Evolutionary conservation across 2,329 filamentous ascomycete species (phyloP), one percentile per base, ranked within the genome.

Genomic region (Talaromyces sp.): DNA sequence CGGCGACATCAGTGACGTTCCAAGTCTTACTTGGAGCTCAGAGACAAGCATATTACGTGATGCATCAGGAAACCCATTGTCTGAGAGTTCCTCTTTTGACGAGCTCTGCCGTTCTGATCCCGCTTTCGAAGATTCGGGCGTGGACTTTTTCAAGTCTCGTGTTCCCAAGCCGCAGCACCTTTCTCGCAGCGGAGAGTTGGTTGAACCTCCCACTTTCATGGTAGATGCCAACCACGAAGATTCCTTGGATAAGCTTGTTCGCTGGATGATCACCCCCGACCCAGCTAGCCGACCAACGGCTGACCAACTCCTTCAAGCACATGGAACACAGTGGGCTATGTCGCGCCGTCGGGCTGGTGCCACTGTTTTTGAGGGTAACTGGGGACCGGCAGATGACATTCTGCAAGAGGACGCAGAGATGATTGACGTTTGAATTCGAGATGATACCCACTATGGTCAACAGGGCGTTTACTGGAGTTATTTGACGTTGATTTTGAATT

Each of bases 301-400:
- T 22, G 81, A 88, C 54, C 83, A 95, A 62, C 76, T 99, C 10
- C 81, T 96, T 48, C 76, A 82, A 46, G 82, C 86, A 1, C 84
- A 86, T 51, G 90, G 91, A 22, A 81, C 96, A 54, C 82, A 81
- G 61, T 99, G 94, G 89, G 88, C 95, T 33, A 83, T 86, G 56
- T 77, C 80, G 53, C 86, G 91, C 62, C 86, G 91, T 57, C 86
- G 88, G 57, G 89, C 91, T 10, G 89, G 91, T 45, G 94, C 94
- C n/a, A 97, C 91, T 0, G 86, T 99, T 55, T 99, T 89, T 66
- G 94, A 99, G 76, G 94, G 94, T 62, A 94, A 90, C 70, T 99
- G 92, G 89, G 94, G 94, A 3, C 93, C 93, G 33, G 82, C 82
- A 22, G 86, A 86, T 63, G 82, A 86, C 62, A 77, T 85, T 19